Evolutionary conservation across 2,329 filamentous ascomycete genomes (phyloP).

Genomic region (Colletotrichum gigasporum): DNA sequence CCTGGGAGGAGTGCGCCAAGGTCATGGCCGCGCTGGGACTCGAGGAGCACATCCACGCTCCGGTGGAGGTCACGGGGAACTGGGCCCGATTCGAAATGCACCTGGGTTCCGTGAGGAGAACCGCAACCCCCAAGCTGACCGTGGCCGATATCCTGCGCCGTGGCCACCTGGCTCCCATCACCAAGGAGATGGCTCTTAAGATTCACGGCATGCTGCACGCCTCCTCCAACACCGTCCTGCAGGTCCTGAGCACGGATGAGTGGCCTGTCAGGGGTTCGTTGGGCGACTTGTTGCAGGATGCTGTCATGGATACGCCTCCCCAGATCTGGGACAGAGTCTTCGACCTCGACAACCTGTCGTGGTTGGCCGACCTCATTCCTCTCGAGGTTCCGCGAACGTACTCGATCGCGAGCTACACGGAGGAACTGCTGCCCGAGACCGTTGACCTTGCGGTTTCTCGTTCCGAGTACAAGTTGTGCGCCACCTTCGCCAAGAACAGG

Average conservation of each 20-base stretch:
- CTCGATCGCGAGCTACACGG: slow-evolving; percentile 59
- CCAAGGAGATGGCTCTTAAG: slow-evolving; percentile 58
- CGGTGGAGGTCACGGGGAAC: slow-evolving; percentile 45
- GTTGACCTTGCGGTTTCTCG: slow-evolving; percentile 62
- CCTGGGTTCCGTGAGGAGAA: slow-evolving; percentile 47
- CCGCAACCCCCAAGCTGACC: slow-evolving; percentile 42
- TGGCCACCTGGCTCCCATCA: slow-evolving; percentile 61
- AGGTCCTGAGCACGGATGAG: slow-evolving; percentile 58
- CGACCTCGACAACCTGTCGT: slow-evolving; percentile 52
- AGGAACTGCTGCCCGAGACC: slow-evolving; percentile 59
- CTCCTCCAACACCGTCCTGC: slow-evolving; percentile 58
- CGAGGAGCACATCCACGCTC: slow-evolving; percentile 53
- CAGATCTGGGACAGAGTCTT: slow-evolving; percentile 63
- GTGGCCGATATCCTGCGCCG: slow-evolving; percentile 60
- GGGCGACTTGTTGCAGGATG: slow-evolving; percentile 59
- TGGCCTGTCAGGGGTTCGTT: slow-evolving; percentile 62
- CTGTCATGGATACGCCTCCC: slow-evolving; percentile 56
- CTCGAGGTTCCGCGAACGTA: slow-evolving; percentile 63
- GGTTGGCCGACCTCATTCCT: slow-evolving; percentile 56
- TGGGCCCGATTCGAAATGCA: slow-evolving; percentile 60
- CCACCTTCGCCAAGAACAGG: slow-evolving; percentile 47
- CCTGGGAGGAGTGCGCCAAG: slow-evolving; percentile 63
- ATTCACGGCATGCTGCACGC: slow-evolving; percentile 58
- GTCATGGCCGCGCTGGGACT: slow-evolving; percentile 61
- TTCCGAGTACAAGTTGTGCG: slow-evolving; percentile 59